phyloP scores from a whole-genome alignment of 225 moss, liverwort and hornwort species.

The Bryum argenteum region DNA sequence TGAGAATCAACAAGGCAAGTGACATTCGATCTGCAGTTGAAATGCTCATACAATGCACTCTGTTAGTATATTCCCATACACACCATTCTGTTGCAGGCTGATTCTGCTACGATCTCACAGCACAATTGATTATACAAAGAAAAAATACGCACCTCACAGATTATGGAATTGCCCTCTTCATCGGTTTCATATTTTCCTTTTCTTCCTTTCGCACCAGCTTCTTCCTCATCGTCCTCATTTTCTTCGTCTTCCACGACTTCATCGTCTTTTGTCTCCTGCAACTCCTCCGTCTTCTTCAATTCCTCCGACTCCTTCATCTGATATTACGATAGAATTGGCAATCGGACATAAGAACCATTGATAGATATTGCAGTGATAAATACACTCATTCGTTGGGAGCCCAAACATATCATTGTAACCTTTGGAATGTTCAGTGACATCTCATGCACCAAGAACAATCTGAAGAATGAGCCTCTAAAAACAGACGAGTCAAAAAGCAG shows the following conservation, averaged over 20 bases:
- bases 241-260: constrained; percentile 39
- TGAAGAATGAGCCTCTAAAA: neutral
- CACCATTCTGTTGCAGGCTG: constrained; percentile 10
- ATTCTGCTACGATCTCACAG: constrained; percentile 3
- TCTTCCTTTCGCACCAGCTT: constrained; percentile 16
- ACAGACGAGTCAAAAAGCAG: constrained; percentile 6
- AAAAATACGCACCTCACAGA: constrained; percentile 62
- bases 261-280: constrained; percentile 26
- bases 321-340: constrained; percentile 1
- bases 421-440: too few relatives aligned
- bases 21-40: constrained; percentile 6
- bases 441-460: too few relatives aligned
- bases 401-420: too few relatives aligned
- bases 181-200: constrained; percentile 46
- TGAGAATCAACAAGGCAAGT: constrained; percentile 1
- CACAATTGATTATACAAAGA: constrained; percentile 9
- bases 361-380: too few relatives aligned
- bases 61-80: neutral
- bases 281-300: constrained; percentile 7
- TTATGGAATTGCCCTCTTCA: constrained; percentile 47
- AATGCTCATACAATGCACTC: neutral
- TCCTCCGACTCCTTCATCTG: constrained; percentile 30
- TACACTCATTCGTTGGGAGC: too few relatives aligned
- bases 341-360: neutral
- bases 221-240: constrained; percentile 47